These are phyloP conservation scores for Blastobotrys mokoenaii DNA, from an alignment of 805 yeast genomes.

Conservation along the genomic window DNA sequence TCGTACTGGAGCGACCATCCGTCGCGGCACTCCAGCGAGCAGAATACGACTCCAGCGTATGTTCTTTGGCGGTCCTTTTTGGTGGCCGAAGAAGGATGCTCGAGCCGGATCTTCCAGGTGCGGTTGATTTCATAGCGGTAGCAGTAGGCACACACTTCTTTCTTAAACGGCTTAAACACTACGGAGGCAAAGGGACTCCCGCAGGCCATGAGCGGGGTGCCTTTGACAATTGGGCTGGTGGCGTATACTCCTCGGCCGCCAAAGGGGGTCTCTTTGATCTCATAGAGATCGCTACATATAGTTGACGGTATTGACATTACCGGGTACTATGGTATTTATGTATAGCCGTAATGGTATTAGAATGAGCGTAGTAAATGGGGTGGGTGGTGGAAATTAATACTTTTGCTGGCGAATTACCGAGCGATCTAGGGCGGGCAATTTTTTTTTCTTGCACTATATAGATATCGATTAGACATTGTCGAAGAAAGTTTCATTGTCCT, in stretches of 20 bases:
- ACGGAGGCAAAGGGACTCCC: constrained; percentile 39
- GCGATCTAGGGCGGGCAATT: too few relatives aligned
- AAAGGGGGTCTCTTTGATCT: constrained; percentile 32
- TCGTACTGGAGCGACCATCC: constrained; percentile 32
- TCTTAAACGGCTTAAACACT: constrained; percentile 44
- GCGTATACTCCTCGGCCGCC: constrained; percentile 58
- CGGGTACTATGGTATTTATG: too few relatives aligned
- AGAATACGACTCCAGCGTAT: constrained; percentile 43
- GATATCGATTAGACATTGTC: too few relatives aligned
- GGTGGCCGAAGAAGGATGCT: constrained; percentile 3
- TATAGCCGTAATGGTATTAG: too few relatives aligned
- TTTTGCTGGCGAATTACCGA: too few relatives aligned
- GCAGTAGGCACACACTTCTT: constrained; percentile 55
- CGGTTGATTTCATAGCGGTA: constrained; percentile 41
- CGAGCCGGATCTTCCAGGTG: constrained; percentile 32
- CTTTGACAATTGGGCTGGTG: constrained; percentile 30
- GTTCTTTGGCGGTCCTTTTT: constrained; percentile 19
- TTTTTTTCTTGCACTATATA: too few relatives aligned
- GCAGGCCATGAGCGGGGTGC: constrained; percentile 35
- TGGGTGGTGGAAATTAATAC: too few relatives aligned
- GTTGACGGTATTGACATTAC: too few relatives aligned
- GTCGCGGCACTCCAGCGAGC: constrained; percentile 38
- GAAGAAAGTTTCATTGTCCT: too few relatives aligned
- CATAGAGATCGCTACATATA: too few relatives aligned
- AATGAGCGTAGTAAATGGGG: too few relatives aligned